A percentile compares a stretch with the other conserved stretches of the same genome.
These are phyloP conservation scores for Pseudogymnoascus sp. DNA, from an alignment of 2,329 filamentous ascomycete species.

Conservation along the genomic window DNA sequence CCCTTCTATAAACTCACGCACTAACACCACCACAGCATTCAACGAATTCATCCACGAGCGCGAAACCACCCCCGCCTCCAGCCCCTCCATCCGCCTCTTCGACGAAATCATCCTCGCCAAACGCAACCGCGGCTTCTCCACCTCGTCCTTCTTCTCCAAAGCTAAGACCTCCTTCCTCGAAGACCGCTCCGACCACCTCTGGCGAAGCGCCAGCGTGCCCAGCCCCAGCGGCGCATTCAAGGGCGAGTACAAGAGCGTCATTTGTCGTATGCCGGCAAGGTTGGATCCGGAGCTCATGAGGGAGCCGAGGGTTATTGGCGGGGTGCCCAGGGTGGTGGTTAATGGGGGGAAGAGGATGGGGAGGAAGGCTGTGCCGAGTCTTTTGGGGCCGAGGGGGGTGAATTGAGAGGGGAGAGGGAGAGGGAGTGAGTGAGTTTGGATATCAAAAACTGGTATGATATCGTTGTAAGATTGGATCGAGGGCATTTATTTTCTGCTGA, in stretches of 20 bases:
- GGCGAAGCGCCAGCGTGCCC: conserved; percentile 60
- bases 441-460: not conserved
- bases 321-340: conserved; percentile 56
- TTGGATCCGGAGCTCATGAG: conserved; percentile 84
- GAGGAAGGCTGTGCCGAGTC: conserved; percentile 30
- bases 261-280: conserved; percentile 67
- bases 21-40: conserved; percentile 49
- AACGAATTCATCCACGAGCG: conserved; percentile 82
- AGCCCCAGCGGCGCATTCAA: conserved; percentile 55
- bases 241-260: conserved; percentile 53
- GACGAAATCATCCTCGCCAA: conserved; percentile 81
- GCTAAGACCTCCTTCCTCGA: conserved; percentile 52
- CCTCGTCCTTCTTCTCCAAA: conserved; percentile 45
- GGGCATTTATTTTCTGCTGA: not conserved
- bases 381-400: conserved; percentile 20
- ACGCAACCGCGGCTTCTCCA: conserved; percentile 54
- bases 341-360: conserved; percentile 27
- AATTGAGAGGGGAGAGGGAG: not conserved
- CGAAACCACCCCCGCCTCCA: conserved; percentile 55
- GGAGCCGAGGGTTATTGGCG: conserved; percentile 83
- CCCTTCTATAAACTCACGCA: conserved; percentile 28
- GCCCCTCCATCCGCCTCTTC: conserved; percentile 66
- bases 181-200: conserved; percentile 71
- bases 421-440: not conserved
- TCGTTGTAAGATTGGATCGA: conserved; percentile 7